Evolutionary conservation across 345 rosid genomes (phyloP), one percentile per base, ranked within the genome.

Genomic region (Syzygium aqueum): DNA sequence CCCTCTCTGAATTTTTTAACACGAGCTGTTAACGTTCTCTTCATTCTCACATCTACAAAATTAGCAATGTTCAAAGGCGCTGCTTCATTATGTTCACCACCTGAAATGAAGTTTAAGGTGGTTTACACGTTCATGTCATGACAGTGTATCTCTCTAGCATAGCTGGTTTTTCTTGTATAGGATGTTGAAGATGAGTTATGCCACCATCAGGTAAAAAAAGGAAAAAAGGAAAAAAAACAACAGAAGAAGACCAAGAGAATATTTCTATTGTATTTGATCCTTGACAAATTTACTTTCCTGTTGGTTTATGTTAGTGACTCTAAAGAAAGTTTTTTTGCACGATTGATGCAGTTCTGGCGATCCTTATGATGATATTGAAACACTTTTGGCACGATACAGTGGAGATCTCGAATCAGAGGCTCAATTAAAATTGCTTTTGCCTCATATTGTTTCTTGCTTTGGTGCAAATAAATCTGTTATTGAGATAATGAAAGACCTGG

Each of bases 401-500:
- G 90, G 89, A 82, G 89, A 88, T 77, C 96, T 95, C 11, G 94
- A 95, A 73, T 89, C 95, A 73, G 98, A 95, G 85, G 85, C 97
- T 84, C 91, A 86, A 83, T 89, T 97, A 88, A 93, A 95, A 88
- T 67, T 73, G 85, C 93, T 95, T 89, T 91, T 95, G 88, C 98
- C 98, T 86, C 95, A 91, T 85, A 96, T 97, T 82, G 86, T 91
- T 63, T 89, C 97, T 86, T 91, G 96, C 78, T 97, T 97, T 85
- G 86, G 94, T 86, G 88, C 91, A 83, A 92, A 87, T 86, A 96
- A 92, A 85, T 90, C 97, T 15, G 94, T 95, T 22, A 93, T 89
- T 87, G 97, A 96, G 89, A 95, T 86, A 65, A 92, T 92, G 53
- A 92, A 95, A 90, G 96, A 93, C 93, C 93, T 97, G 85, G 95